Evolutionary conservation across 176 grass and related monocot species (phyloP).

Genomic region (Panicum miliaceum): DNA sequence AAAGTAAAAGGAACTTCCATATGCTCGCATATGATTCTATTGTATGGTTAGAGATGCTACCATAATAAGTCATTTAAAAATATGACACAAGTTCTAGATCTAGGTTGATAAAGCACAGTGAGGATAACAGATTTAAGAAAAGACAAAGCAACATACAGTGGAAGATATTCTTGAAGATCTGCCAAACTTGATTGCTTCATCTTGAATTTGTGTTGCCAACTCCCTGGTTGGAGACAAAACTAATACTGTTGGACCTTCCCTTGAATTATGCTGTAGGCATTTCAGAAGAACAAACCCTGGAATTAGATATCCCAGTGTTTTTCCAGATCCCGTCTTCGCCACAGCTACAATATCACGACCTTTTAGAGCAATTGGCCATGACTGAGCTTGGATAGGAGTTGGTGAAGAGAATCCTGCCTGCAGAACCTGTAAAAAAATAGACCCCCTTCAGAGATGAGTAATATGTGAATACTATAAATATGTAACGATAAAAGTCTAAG

Average conservation of each 20-base stretch:
- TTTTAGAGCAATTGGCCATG: conserved; percentile 89
- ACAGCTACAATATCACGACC: conserved; percentile 83
- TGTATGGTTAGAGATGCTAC: background rate
- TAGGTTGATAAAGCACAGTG: background rate
- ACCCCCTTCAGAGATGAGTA: conserved; percentile 17
- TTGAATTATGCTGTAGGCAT: conserved; percentile 64
- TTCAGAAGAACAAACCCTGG: conserved; percentile 84
- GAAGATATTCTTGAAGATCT: conserved; percentile 85
- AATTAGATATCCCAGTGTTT: conserved; percentile 94
- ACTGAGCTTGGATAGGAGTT: conserved; percentile 91
- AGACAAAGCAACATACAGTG: conserved; percentile 53
- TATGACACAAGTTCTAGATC: background rate
- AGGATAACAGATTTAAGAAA: conserved; percentile 19
- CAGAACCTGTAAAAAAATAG: conserved; percentile 55
- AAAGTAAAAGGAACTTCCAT: conserved; percentile 16
- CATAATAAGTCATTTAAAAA: conserved; percentile 20
- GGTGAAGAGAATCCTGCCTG: conserved; percentile 74
- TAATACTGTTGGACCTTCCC: conserved; percentile 75
- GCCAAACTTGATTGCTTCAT: conserved; percentile 91
- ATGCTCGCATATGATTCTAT: background rate
- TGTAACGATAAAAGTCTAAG: conserved; percentile 7
- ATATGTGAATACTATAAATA: background rate
- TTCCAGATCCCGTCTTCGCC: conserved; percentile 93
- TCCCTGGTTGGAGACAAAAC: conserved; percentile 92
- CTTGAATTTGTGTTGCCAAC: conserved; percentile 94